Conservation (phyloP, 192 early-diverging fungal genomes). For the Linnemannia schmuckeri region DNA sequence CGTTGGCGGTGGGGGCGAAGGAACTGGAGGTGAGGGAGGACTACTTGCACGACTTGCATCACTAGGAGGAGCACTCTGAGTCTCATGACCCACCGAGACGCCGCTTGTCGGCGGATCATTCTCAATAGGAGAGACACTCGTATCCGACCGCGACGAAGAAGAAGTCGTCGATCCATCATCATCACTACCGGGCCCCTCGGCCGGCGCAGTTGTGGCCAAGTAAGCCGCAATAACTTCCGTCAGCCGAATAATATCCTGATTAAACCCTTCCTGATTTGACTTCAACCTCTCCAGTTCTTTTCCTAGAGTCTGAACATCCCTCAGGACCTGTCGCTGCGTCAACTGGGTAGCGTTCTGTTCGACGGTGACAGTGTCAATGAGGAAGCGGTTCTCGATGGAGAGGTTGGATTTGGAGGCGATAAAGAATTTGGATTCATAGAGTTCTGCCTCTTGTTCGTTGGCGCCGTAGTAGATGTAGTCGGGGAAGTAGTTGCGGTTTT, state of each 20-base stretch:
- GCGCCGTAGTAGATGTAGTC: conserved; percentile 54
- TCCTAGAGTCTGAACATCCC: conserved; percentile 24
- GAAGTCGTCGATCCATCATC: not conserved
- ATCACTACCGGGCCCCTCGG: not conserved
- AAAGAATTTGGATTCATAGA: conserved; percentile 39
- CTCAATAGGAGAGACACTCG: conserved; percentile 22
- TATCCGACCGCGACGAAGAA: not conserved
- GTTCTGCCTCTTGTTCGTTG: conserved; percentile 48
- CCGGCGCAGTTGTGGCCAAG: conserved; percentile 2
- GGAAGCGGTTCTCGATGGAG: conserved; percentile 47
- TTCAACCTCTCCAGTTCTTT: conserved; percentile 18
- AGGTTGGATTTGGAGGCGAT: conserved; percentile 48
- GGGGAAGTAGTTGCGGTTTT: conserved; percentile 52
- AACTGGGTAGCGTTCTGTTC: conserved; percentile 26
- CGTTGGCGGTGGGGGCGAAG: not conserved
- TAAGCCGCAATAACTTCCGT: conserved; percentile 15
- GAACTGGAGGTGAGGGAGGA: not conserved
- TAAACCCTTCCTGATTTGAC: conserved; percentile 24
- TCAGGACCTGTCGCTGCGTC: conserved; percentile 16
- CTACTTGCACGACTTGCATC: not conserved
- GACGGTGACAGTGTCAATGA: conserved; percentile 29
- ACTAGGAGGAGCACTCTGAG: conserved; percentile 6
- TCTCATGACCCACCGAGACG: not conserved
- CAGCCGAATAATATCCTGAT: conserved; percentile 19
- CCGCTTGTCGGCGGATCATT: conserved; percentile 21